A percentile compares a stretch with the other conserved stretches of the same genome.
Conservation (phyloP, 352 stramenopile species). For the Phytopythium kandeliae region DNA sequence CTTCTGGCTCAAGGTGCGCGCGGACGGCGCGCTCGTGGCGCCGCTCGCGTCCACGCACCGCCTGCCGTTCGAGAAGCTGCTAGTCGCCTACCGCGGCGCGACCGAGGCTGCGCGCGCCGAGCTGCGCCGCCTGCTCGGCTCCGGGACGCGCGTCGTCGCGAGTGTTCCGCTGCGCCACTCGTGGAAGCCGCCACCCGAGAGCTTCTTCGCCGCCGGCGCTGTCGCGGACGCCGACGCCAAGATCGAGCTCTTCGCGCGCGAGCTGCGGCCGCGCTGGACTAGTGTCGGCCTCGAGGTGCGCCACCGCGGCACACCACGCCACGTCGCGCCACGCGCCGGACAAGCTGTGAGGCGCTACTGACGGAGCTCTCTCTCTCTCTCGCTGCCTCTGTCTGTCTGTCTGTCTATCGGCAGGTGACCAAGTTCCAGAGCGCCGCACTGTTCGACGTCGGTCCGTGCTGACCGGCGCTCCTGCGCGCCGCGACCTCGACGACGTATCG, state of each 20-base stretch:
- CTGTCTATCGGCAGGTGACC: slow-evolving; percentile 32
- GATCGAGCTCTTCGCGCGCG: slow-evolving; percentile 62
- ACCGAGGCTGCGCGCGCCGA: slow-evolving; percentile 4
- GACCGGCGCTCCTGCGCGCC: not conserved
- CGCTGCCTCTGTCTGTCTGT: too few species aligned
- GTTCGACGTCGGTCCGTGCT: not conserved
- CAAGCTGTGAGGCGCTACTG: too few species aligned
- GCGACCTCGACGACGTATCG: too few species aligned
- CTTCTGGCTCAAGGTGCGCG: slow-evolving; percentile 73
- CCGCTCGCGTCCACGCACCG: slow-evolving; percentile 56
- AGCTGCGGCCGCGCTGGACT: slow-evolving; percentile 53
- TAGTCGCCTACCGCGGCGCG: slow-evolving; percentile 44
- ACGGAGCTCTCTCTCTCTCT: too few species aligned
- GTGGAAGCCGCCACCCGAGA: slow-evolving; percentile 66
- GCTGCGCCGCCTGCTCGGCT: slow-evolving; percentile 26
- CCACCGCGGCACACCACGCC: too few species aligned
- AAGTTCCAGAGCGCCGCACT: slow-evolving; percentile 36
- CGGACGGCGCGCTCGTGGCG: slow-evolving; percentile 47
- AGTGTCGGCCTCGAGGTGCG: slow-evolving; percentile 59
- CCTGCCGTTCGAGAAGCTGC: slow-evolving; percentile 57
- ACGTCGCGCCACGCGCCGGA: too few species aligned
- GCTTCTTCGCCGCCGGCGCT: slow-evolving; percentile 32
- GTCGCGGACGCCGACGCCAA: slow-evolving; percentile 13
- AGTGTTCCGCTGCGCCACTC: slow-evolving; percentile 72
- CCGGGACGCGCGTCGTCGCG: slow-evolving; percentile 31